These are phyloP conservation scores for Penicillium fimorum DNA, from an alignment of 495 filamentous ascomycete species.

Conservation along the genomic window DNA sequence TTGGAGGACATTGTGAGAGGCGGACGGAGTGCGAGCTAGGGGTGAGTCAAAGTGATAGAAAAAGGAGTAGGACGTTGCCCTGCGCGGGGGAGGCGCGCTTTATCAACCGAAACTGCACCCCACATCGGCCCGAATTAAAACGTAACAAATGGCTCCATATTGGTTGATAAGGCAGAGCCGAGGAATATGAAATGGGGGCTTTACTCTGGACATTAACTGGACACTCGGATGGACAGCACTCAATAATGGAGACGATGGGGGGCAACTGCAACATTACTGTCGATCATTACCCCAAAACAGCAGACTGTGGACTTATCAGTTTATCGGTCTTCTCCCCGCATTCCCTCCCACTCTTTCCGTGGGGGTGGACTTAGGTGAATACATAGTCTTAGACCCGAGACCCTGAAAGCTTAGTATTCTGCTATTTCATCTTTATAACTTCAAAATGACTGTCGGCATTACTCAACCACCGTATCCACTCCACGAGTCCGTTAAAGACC, in stretches of 20 bases:
- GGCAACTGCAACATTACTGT: neutral
- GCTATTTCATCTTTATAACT: neutral
- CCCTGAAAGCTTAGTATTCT: neutral
- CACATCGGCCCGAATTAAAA: neutral
- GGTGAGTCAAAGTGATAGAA: neutral
- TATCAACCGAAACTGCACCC: slow-evolving; percentile 3
- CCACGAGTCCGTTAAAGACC: slow-evolving; percentile 47
- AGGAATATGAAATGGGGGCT: neutral
- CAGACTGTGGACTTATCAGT: neutral
- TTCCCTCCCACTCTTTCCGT: slow-evolving; percentile 1
- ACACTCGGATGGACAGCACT: neutral
- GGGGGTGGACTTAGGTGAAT: neutral
- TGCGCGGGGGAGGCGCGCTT: neutral
- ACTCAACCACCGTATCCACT: slow-evolving; percentile 55
- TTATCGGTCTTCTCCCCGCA: slow-evolving; percentile 10
- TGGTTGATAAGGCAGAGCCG: neutral
- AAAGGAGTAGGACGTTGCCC: neutral
- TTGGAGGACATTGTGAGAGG: slow-evolving; percentile 29
- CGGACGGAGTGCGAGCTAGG: neutral
- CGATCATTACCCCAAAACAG: neutral
- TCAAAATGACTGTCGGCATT: slow-evolving; percentile 29
- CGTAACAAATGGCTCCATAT: neutral
- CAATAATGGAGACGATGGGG: neutral
- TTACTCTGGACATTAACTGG: no score
- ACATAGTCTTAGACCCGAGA: neutral